Evolutionary conservation across 2,329 filamentous ascomycete genomes (phyloP).

Genomic region (Apiospora hydei): DNA sequence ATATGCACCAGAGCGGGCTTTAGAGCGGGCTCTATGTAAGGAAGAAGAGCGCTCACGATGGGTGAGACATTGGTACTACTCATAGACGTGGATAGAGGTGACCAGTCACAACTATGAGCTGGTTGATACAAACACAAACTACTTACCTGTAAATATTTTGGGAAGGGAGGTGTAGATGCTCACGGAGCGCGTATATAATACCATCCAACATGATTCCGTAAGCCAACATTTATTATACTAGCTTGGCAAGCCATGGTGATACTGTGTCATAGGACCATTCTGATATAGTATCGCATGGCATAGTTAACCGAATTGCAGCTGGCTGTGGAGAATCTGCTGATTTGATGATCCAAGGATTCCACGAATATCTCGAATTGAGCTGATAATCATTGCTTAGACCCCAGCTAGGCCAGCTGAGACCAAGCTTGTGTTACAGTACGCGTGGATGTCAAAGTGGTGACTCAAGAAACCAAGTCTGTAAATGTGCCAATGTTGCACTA

Average conservation of each 20-base stretch:
- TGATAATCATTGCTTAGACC: constrained; percentile 3
- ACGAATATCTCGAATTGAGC: neutral
- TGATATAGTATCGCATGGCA: neutral
- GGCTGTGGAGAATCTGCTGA: neutral
- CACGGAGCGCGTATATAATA: neutral
- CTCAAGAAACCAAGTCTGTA: neutral
- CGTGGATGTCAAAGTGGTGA: constrained; percentile 1
- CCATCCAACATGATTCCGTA: neutral
- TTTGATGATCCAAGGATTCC: neutral
- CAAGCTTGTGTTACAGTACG: constrained; percentile 15
- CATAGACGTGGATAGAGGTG: neutral
- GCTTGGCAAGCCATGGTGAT: neutral
- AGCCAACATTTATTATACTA: neutral
- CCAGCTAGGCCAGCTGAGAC: constrained; percentile 4
- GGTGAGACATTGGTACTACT: too few relatives aligned
- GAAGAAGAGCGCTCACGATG: neutral
- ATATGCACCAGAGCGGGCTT: neutral
- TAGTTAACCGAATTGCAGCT: neutral
- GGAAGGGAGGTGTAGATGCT: neutral
- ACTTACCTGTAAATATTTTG: neutral
- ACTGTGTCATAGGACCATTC: neutral
- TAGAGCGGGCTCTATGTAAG: too few relatives aligned
- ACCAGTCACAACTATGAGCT: neutral
- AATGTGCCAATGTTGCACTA: neutral
- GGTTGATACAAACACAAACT: neutral